phyloP scores from a whole-genome alignment of 768 basidiomycete genomes.

The Pisolithus tinctorius region DNA sequence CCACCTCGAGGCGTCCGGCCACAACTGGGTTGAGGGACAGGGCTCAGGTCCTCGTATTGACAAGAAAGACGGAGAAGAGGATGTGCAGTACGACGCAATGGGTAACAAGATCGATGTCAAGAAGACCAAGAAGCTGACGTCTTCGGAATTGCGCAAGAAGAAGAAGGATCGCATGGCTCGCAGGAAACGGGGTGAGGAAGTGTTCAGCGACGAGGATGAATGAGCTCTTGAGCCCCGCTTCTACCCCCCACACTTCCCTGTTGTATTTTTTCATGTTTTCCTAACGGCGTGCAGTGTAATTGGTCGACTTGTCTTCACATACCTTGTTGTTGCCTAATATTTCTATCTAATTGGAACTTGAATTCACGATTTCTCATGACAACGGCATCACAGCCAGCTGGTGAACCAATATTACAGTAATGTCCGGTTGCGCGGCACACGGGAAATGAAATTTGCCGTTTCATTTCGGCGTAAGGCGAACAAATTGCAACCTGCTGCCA shows the following conservation, averaged over 20 bases:
- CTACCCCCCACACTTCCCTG: neutral
- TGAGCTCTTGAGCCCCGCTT: slow-evolving; percentile 18
- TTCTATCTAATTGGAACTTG: neutral
- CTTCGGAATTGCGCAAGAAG: slow-evolving; percentile 78
- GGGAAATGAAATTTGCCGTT: too few species aligned
- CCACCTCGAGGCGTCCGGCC: slow-evolving; percentile 90
- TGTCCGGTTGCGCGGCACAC: too few species aligned
- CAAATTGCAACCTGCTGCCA: too few species aligned
- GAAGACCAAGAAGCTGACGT: slow-evolving; percentile 82
- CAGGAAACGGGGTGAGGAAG: slow-evolving; percentile 81
- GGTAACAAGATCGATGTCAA: slow-evolving; percentile 90
- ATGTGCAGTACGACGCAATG: slow-evolving; percentile 92
- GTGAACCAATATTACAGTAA: too few species aligned
- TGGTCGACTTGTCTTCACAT: slow-evolving; percentile 5
- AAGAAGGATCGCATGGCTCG: slow-evolving; percentile 97
- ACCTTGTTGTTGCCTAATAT: neutral
- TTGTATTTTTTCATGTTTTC: slow-evolving; percentile 6
- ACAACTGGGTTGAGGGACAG: slow-evolving; percentile 99
- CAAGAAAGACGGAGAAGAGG: slow-evolving; percentile 87
- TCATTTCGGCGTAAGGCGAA: too few species aligned
- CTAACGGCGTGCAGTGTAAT: slow-evolving; percentile 1
- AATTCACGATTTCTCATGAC: neutral
- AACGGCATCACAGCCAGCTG: too few species aligned
- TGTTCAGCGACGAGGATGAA: slow-evolving; percentile 48
- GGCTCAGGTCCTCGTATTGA: slow-evolving; percentile 93